phyloP scores from a whole-genome alignment of 345 rosid genomes.

The Pugionium cornutum region DNA sequence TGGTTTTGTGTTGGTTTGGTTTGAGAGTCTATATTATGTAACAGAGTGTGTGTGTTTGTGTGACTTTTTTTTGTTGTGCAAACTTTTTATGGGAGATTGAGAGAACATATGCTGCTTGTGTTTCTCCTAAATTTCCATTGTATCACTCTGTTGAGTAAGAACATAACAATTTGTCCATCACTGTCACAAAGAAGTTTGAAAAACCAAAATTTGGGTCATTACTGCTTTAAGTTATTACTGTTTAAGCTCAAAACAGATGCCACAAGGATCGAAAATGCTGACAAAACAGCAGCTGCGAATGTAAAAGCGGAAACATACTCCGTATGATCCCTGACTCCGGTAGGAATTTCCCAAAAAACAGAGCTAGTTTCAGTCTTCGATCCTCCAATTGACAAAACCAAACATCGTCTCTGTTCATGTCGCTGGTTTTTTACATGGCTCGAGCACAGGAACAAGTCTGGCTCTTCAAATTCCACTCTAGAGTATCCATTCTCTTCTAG shows the following conservation, averaged over 20 bases:
- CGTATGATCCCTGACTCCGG: constrained; percentile 53
- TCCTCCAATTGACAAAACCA: constrained; percentile 38
- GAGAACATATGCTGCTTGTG: constrained; percentile 18
- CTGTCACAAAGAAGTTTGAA: no score
- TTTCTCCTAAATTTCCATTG: constrained; percentile 4
- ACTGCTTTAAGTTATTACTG: constrained; percentile 22
- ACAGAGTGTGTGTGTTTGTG: constrained; percentile 13
- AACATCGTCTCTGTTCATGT: constrained; percentile 41
- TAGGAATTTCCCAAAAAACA: constrained; percentile 65
- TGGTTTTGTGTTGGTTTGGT: constrained; percentile 21
- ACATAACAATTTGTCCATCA: constrained; percentile 2
- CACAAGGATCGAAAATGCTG: constrained; percentile 52
- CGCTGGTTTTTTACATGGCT: no score
- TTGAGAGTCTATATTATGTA: constrained; percentile 16
- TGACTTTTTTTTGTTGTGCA: constrained; percentile 31
- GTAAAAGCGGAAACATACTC: no score
- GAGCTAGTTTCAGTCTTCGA: constrained; percentile 22
- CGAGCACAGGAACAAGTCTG: constrained; percentile 45
- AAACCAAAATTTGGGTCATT: constrained; percentile 19
- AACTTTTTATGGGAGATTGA: constrained; percentile 32
- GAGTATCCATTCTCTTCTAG: constrained; percentile 65
- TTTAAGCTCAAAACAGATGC: no score
- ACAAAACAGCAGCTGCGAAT: constrained; percentile 45
- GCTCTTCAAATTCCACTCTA: no score
- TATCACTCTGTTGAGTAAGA: no score